A percentile compares a stretch with the other conserved stretches of the same genome.
Evolutionary conservation across 1,284 basidiomycete genomes (phyloP).

Genomic region (Pascua sp.): DNA sequence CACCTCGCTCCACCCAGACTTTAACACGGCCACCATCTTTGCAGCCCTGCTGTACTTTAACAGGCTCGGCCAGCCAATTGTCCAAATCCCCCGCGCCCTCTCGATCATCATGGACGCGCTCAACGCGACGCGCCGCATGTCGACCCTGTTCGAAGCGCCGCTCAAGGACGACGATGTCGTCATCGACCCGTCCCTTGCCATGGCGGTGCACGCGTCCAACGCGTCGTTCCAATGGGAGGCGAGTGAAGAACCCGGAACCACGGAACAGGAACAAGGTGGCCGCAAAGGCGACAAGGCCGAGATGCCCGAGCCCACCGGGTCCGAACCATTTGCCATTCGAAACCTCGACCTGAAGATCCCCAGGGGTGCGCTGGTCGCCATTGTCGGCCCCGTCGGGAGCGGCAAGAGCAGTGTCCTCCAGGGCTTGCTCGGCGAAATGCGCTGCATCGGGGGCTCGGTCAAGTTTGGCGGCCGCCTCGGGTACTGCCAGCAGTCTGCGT

Average conservation of each 20-base stretch:
- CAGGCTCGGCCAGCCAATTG: slow-evolving; percentile 24
- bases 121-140: background rate
- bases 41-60: slow-evolving; percentile 70
- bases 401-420: slow-evolving; percentile 65
- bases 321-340: slow-evolving; percentile 55
- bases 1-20: slow-evolving; percentile 58
- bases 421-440: slow-evolving; percentile 70
- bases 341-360: slow-evolving; percentile 58
- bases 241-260: background rate
- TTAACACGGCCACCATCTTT: slow-evolving; percentile 69
- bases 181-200: slow-evolving; percentile 54
- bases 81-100: background rate
- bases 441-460: slow-evolving; percentile 56
- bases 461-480: slow-evolving; percentile 66
- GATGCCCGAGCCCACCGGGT: no score
- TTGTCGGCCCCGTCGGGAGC: slow-evolving; percentile 62
- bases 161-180: slow-evolving; percentile 46
- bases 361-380: slow-evolving; percentile 60
- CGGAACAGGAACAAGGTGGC: background rate
- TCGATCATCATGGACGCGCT: background rate
- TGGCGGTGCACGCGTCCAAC: slow-evolving; percentile 56
- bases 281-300: no score
- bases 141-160: slow-evolving; percentile 41
- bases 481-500: slow-evolving; percentile 73
- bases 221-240: slow-evolving; percentile 62